Conservation (phyloP, 2,329 filamentous ascomycete species). For the Xylariales sp. region DNA sequence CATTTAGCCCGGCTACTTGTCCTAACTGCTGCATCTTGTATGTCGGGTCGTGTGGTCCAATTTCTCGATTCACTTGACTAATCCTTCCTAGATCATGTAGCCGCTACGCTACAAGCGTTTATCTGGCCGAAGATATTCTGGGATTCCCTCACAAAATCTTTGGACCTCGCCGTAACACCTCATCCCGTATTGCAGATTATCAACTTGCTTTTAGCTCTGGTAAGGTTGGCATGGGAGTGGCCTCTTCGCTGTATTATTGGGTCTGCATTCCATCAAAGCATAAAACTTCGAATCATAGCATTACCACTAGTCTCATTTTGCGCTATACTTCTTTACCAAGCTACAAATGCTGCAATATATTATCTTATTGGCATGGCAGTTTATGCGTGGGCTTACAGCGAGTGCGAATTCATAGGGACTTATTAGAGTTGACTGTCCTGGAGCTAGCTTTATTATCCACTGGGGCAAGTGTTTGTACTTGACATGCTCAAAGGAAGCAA, state of each 20-base stretch:
- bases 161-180: not conserved
- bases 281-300: not conserved
- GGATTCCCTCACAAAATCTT: not conserved
- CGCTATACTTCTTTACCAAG: constrained; percentile 1
- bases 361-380: constrained; percentile 3
- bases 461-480: no score
- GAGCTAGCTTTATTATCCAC: no score
- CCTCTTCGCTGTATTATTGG: not conserved
- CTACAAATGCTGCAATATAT: not conserved
- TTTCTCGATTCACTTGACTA: no score
- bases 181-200: not conserved
- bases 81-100: constrained; percentile 4
- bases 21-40: no score
- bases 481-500: no score
- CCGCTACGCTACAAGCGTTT: constrained; percentile 1
- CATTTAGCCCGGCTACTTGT: no score
- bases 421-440: no score
- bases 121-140: constrained; percentile 4
- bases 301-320: not conserved
- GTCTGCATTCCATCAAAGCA: not conserved
- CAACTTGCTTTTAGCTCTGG: not conserved
- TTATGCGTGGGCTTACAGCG: not conserved
- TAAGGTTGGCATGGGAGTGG: constrained; percentile 1
- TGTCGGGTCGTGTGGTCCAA: no score
- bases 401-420: no score